Percentiles rank a stretch among this genome's conserved stretches.
These are phyloP conservation scores for Populus alba DNA, from an alignment of 345 rosid species.

Conservation along the genomic window DNA sequence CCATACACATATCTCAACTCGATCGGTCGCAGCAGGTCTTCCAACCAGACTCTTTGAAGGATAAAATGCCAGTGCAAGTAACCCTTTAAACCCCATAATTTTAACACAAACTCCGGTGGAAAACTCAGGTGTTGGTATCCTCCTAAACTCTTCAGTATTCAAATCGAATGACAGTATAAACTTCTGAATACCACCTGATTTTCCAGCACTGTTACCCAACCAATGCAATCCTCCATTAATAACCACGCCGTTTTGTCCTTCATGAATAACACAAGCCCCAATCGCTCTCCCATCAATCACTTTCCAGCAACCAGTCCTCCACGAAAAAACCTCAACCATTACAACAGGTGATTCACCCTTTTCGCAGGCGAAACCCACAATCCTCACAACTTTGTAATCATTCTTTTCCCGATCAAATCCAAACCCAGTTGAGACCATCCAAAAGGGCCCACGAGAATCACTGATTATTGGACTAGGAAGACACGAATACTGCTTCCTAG, in stretches of 20 bases:
- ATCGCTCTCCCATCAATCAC: constrained; percentile 11
- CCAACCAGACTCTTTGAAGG: not conserved
- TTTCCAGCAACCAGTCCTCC: constrained; percentile 24
- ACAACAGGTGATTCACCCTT: not conserved
- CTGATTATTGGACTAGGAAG: constrained; percentile 22
- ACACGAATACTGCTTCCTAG: not conserved
- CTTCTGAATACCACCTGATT: not conserved
- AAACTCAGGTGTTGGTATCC: constrained; percentile 3
- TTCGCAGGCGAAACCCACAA: constrained; percentile 15
- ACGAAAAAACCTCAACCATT: constrained; percentile 31
- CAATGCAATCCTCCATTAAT: constrained; percentile 20
- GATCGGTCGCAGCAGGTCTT: not conserved
- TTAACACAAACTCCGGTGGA: constrained; percentile 6
- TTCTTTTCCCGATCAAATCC: constrained; percentile 14
- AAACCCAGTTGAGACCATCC: constrained; percentile 39
- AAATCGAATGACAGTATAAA: constrained; percentile 28
- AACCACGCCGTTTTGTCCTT: not conserved
- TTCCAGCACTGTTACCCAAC: constrained; percentile 16
- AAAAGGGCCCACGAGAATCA: not conserved
- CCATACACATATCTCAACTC: constrained; percentile 26
- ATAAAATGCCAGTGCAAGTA: constrained; percentile 27
- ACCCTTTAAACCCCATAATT: constrained; percentile 18
- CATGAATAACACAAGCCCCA: constrained; percentile 9
- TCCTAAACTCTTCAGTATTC: constrained; percentile 19
- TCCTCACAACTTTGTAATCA: constrained; percentile 29